Base-by-base conservation (phyloP, 805 yeast species). In the Pichia pseudocactophila region DNA sequence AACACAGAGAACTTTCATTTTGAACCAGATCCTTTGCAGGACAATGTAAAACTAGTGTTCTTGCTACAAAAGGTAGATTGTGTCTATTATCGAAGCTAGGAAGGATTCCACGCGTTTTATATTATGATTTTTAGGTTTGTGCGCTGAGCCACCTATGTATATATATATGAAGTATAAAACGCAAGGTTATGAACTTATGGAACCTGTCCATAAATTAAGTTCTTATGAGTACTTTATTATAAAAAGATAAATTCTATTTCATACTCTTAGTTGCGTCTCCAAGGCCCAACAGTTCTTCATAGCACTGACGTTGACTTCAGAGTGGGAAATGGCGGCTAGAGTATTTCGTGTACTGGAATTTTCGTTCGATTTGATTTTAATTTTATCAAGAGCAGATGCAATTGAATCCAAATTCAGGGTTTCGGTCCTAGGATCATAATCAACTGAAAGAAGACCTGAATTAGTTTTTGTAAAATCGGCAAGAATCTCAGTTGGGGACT, bases 1-100 rank as follows among this genome's bases (percentile, higher is more conserved):
- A 43, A 92, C 96, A 64, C 97, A 90, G 37, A 92, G 74, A 4
- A 92, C 76, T 50, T 67, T 79, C 92, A 85, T 82, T 34, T 11
- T n/a, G 15, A 28, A 7, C 15, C 4, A 12, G 11, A 13, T n/a
- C 6, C 13, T 5, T 28, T 12, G n/a, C n/a, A n/a, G n/a, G n/a
- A n/a, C n/a, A n/a, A n/a, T n/a, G n/a, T n/a, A n/a, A n/a, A n/a
- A n/a, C n/a, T n/a, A n/a, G n/a, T n/a, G n/a, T n/a, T n/a, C n/a
- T n/a, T n/a, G n/a, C n/a, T n/a, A n/a, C n/a, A n/a, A n/a, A n/a
- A n/a, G n/a, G n/a, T n/a, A n/a, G n/a, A n/a, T n/a, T n/a, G n/a
- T n/a, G n/a, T n/a, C n/a, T n/a, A n/a, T n/a, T n/a, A n/a, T n/a
- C n/a, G n/a, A n/a, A n/a, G n/a, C n/a, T n/a, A n/a, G n/a, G n/a